Conservation (phyloP, 2,329 filamentous ascomycete genomes). For the Phyllosticta citriasiana region DNA sequence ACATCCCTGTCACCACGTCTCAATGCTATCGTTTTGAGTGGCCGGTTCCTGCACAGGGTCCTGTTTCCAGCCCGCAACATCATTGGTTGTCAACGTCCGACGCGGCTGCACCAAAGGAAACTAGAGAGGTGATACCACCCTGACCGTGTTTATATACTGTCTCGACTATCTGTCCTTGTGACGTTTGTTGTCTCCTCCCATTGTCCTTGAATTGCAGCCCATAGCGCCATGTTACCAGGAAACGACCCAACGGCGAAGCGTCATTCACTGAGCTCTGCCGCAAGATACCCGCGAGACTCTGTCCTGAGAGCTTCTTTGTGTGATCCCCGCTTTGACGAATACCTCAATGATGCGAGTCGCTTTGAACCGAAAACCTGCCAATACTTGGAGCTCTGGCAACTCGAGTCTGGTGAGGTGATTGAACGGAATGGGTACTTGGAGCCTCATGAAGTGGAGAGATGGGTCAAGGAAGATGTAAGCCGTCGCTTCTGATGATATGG, state of each 20-base stretch:
- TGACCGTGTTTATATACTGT: background rate
- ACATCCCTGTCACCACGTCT: background rate
- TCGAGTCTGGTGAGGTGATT: background rate
- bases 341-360: background rate
- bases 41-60: background rate
- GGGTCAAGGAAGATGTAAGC: background rate
- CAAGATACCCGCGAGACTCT: background rate
- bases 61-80: background rate
- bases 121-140: background rate
- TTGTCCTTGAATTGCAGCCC: background rate
- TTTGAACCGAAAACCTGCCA: background rate
- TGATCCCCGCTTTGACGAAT: background rate
- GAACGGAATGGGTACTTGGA: background rate
- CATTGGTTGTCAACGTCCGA: background rate
- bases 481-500: background rate
- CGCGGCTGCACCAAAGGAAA: background rate
- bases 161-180: background rate
- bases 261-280: background rate
- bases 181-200: background rate
- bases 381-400: background rate
- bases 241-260: background rate
- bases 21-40: background rate
- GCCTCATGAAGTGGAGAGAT: background rate
- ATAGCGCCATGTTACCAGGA: background rate
- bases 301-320: background rate